phyloP scores from a whole-genome alignment of 116 monocot species.

The Zostera marina region DNA sequence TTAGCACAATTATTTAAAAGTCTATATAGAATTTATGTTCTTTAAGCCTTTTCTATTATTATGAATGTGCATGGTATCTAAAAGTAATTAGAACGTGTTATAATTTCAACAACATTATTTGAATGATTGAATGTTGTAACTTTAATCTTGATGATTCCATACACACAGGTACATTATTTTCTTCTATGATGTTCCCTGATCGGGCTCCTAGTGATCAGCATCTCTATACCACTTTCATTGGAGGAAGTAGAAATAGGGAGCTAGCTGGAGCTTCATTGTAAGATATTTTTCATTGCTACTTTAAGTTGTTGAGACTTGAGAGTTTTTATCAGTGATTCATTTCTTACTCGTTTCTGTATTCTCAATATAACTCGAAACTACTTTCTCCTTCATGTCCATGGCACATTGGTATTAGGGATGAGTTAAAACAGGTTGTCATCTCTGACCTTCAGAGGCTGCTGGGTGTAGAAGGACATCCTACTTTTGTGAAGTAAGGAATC shows the following conservation, averaged over 20 bases:
- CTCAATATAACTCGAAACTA: neutral
- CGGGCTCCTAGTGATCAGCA: slow-evolving; percentile 71
- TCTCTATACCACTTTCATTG: slow-evolving; percentile 85
- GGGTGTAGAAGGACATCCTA: slow-evolving; percentile 65
- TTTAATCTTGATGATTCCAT: neutral
- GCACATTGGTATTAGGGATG: slow-evolving; percentile 25
- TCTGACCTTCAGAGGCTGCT: slow-evolving; percentile 64
- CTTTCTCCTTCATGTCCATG: neutral
- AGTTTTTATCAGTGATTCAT: neutral
- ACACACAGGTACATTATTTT: slow-evolving; percentile 76
- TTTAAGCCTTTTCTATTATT: neutral
- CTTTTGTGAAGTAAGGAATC: slow-evolving; percentile 55
- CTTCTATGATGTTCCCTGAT: slow-evolving; percentile 95
- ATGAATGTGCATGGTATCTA: too few relatives aligned
- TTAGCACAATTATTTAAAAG: too few relatives aligned
- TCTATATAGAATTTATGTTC: too few relatives aligned
- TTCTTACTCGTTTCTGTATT: neutral
- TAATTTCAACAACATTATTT: neutral
- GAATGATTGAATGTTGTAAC: neutral
- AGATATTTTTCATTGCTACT: slow-evolving; percentile 5
- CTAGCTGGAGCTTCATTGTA: slow-evolving; percentile 82
- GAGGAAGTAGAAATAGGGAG: slow-evolving; percentile 77
- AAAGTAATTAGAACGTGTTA: too few relatives aligned
- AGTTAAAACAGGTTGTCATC: slow-evolving; percentile 62
- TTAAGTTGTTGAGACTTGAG: neutral